Base-by-base conservation (phyloP, 2,329 filamentous ascomycete species). In the Microdochium paspali region DNA sequence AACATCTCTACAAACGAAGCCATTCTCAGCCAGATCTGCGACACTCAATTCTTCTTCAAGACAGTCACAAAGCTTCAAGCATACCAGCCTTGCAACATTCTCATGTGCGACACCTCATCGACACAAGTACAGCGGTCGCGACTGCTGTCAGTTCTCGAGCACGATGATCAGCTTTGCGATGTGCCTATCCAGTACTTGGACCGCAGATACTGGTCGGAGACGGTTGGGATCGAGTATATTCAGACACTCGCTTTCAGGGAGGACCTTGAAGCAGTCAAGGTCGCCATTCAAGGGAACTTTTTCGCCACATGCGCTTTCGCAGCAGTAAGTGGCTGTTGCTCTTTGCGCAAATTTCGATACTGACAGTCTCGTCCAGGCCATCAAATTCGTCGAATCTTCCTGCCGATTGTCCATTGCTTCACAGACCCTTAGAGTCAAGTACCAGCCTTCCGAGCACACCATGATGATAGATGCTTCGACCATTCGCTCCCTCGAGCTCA, bases 401-500 rank as follows among this genome's bases (percentile, higher is more conserved):
- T 74, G 89, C 51, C 73, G 73, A 3, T 74, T 84, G 50, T 79
- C 75, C 1, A 93, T 95, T 60, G 74, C 81, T 3, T 72, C 76
- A n/a, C 84, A 93, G 60, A 90, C 90, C 20, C 76, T 97, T 26
- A 81, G 89, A 3, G 85, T 97, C 58, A 84, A 82, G 52, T 96
- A 95, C 55, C 84, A 91, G 57, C 85, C 90, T 1, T 90, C 89
- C 0, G 87, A 95, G 60, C 87, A 91, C 23, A 87, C 89, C 1
- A 95, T 97, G 90, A 88, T 95, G 79, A 94, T 97, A 56, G 91
- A 96, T 58, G 75, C 93, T 2, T 85, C 88, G 1, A 95, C 90
- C 0, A 88, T 96, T 24, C 77, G 84, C 31, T 89, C 89, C 0
- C 72, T 98, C 3, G 93, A 98, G 62, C 74, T 98, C 5, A 85